Conservation (phyloP, 1,284 basidiomycete genomes). For the Apiotrichum brassicae region DNA sequence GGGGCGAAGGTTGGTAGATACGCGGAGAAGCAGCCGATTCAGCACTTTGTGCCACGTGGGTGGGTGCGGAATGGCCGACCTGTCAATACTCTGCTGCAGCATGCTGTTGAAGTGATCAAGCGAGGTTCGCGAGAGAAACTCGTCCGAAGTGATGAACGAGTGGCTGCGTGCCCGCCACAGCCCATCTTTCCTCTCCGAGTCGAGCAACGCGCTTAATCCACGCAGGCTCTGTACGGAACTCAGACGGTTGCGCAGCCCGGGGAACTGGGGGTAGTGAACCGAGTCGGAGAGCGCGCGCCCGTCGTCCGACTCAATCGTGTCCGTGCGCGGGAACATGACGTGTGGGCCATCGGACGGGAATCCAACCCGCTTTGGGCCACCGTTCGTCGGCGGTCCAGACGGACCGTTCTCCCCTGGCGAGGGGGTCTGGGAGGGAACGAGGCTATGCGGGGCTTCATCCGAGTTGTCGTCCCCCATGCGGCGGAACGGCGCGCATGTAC, state of each 20-base stretch:
- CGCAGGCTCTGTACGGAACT: constrained; percentile 36
- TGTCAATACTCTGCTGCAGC: constrained; percentile 65
- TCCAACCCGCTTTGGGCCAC: constrained; percentile 2
- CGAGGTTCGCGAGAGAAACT: constrained; percentile 70
- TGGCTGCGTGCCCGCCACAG: constrained; percentile 42
- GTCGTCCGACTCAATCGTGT: constrained; percentile 31
- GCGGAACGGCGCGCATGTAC: constrained; percentile 67
- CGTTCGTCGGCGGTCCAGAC: no score
- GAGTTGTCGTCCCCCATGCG: constrained; percentile 57
- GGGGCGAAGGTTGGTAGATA: constrained; percentile 43
- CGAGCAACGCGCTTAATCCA: constrained; percentile 38
- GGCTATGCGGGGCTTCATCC: constrained; percentile 10
- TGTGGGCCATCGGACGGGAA: constrained; percentile 13
- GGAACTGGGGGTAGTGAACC: constrained; percentile 15
- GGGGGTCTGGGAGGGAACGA: constrained; percentile 3
- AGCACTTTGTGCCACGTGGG: constrained; percentile 80
- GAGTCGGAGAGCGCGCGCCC: constrained; percentile 23
- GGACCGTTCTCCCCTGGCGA: background rate
- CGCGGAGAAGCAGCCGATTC: constrained; percentile 54
- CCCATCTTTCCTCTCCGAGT: constrained; percentile 38
- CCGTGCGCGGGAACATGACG: constrained; percentile 34
- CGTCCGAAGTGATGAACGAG: constrained; percentile 33
- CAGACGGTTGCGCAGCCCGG: constrained; percentile 31
- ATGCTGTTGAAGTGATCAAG: constrained; percentile 81
- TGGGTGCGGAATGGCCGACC: constrained; percentile 64